A percentile compares a stretch with the other conserved stretches of the same genome.
phyloP scores from a whole-genome alignment of 1,284 basidiomycete genomes.

The Fomitopsis betulina region DNA sequence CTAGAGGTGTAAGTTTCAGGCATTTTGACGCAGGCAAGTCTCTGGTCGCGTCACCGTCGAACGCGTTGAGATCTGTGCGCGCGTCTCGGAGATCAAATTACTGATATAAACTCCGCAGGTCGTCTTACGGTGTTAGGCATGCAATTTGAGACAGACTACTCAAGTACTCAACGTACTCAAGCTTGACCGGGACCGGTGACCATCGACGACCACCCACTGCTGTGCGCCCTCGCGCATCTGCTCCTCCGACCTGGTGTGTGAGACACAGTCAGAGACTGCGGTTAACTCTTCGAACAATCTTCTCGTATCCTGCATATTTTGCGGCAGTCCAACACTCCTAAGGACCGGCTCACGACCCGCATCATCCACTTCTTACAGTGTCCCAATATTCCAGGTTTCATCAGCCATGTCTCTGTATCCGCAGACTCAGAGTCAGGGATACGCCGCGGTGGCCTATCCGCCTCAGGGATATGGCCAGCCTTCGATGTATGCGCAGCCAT shows the following conservation, averaged over 20 bases:
- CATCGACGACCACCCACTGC: constrained; percentile 41
- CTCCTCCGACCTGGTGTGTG: constrained; percentile 14
- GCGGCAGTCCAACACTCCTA: constrained; percentile 1
- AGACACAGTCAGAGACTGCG: constrained; percentile 21
- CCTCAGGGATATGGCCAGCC: constrained; percentile 44
- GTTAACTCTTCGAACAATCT: constrained; percentile 6
- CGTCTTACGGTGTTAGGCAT: no score
- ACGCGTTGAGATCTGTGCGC: no score
- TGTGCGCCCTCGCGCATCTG: constrained; percentile 13
- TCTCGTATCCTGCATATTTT: constrained; percentile 4
- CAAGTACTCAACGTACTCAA: no score
- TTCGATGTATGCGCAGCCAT: constrained; percentile 25
- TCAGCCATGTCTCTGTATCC: constrained; percentile 44
- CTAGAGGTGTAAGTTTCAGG: no score
- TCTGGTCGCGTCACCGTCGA: no score
- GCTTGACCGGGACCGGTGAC: no score
- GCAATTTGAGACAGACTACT: no score
- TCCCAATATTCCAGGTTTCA: constrained; percentile 11
- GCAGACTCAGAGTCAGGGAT: constrained; percentile 40
- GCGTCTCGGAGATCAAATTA: no score
- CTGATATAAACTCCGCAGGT: no score
- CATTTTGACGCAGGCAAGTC: no score
- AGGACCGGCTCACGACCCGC: neutral
- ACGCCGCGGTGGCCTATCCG: constrained; percentile 35
- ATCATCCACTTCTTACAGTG: neutral